Base-by-base conservation (phyloP, 768 basidiomycete genomes). In the Kwoniella dendrophila region DNA sequence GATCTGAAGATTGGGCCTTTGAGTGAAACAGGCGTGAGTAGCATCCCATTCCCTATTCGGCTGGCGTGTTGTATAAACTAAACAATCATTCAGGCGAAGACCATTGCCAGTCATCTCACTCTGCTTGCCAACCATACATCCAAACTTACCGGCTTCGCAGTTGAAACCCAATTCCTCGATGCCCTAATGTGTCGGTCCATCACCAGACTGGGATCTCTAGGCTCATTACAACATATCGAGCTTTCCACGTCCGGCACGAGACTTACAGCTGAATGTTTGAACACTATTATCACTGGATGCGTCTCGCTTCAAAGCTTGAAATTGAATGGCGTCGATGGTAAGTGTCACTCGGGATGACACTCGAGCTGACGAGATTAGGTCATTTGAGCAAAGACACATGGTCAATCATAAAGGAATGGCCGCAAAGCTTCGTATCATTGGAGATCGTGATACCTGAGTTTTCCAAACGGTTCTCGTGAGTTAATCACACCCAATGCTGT, bases 111-210 rank as follows among this genome's bases (percentile, higher is more conserved):
- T 22, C 51, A 67, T 34, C 49, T 66, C 24, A 27, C 32, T 6
- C 40, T 50, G 10, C 44, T 64, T 18, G 41, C 63, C 4, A 36
- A 20, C 40, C 48, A 18, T 26, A 49, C 34, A n/a, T 44, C 36
- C 29, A 5, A 7, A n/a, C 50, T 53, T n/a, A 22, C 33, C 30
- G 16, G 6, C n/a, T 14, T 64, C 33, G 20, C 12, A 30, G 22
- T 66, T n/a, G 48, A 56, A n/a, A 63, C 68, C 6, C 60, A 55
- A 12, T 66, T 69, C 34, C 49, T 69, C 12, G 64, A 69, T 43
- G 29, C 32, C 1, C 26, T 43, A 18, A 38, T 69, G 3, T 49
- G 40, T 33, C 29, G 43, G 16, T 50, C 56, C 5, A 63, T 69
- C 30, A 52, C 34, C 27, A 41, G 34, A 45, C 16, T 59, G 4